These are phyloP conservation scores for Acrocalymma vagum DNA, from an alignment of 2,329 filamentous ascomycete species.

Conservation along the genomic window DNA sequence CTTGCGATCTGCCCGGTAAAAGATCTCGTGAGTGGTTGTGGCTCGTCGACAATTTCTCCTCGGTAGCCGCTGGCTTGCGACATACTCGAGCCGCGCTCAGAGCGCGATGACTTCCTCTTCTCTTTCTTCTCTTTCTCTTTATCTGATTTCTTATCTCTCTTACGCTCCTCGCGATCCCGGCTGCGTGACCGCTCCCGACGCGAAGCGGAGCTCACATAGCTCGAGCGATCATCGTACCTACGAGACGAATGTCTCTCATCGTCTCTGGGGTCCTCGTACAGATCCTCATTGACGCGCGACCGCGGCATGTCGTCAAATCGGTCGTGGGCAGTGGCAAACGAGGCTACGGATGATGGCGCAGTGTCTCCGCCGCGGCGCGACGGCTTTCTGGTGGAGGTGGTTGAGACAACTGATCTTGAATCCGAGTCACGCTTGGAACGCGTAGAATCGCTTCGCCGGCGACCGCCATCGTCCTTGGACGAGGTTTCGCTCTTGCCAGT, in stretches of 20 bases:
- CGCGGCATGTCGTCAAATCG: slow-evolving; percentile 36
- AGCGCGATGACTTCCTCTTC: slow-evolving; percentile 40
- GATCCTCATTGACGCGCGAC: slow-evolving; percentile 40
- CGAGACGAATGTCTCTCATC: slow-evolving; percentile 32
- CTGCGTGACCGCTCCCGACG: slow-evolving; percentile 38
- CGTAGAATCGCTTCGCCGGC: slow-evolving; percentile 34
- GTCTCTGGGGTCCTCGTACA: slow-evolving; percentile 40
- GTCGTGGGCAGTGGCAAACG: slow-evolving; percentile 49
- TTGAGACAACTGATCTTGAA: slow-evolving; percentile 45
- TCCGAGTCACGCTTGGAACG: slow-evolving; percentile 42
- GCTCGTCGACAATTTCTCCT: slow-evolving; percentile 41
- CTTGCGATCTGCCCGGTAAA: slow-evolving; percentile 40
- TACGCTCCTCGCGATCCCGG: slow-evolving; percentile 40
- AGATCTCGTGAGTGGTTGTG: slow-evolving; percentile 27
- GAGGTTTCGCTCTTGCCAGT: slow-evolving; percentile 48
- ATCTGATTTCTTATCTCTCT: slow-evolving; percentile 32
- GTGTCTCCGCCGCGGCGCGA: slow-evolving; percentile 35
- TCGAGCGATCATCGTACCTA: slow-evolving; percentile 38
- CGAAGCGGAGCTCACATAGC: slow-evolving; percentile 37
- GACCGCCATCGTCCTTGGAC: slow-evolving; percentile 38
- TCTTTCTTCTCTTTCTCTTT: slow-evolving; percentile 34
- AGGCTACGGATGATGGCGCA: slow-evolving; percentile 43
- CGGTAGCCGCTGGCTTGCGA: slow-evolving; percentile 38
- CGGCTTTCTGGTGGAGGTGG: slow-evolving; percentile 42
- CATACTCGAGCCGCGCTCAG: slow-evolving; percentile 34